Conservation (phyloP, 345 rosid species). For the Iberis pinnata region DNA sequence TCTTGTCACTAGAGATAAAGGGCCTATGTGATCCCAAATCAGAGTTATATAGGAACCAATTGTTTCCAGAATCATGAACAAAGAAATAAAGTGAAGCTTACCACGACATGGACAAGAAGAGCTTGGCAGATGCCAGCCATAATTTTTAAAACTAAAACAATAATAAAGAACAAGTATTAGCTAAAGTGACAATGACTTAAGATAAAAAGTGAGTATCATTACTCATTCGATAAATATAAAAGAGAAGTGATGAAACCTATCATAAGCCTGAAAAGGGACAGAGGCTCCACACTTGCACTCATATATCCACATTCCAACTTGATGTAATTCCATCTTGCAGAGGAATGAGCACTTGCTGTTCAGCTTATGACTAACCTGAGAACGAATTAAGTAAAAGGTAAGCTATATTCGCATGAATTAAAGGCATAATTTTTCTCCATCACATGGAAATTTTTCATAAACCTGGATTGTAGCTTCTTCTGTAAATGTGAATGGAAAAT, state of each 20-base stretch:
- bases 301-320: not conserved
- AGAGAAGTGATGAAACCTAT: too few relatives aligned
- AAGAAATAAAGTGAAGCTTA: too few relatives aligned
- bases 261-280: too few relatives aligned
- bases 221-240: too few relatives aligned
- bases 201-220: too few relatives aligned
- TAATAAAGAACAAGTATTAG: too few relatives aligned
- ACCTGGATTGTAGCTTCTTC: conserved; percentile 54
- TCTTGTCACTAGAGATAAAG: conserved; percentile 35
- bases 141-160: too few relatives aligned
- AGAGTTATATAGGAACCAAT: conserved; percentile 8
- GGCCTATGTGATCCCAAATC: conserved; percentile 38
- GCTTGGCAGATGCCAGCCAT: too few relatives aligned
- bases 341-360: conserved; percentile 68
- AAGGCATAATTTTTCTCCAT: not conserved
- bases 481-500: conserved; percentile 72
- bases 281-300: too few relatives aligned
- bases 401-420: not conserved
- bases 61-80: not conserved
- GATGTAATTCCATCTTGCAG: conserved; percentile 54
- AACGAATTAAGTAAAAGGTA: not conserved
- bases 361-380: conserved; percentile 45
- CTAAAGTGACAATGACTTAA: too few relatives aligned
- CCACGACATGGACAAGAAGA: too few relatives aligned
- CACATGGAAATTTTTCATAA: not conserved